Evolutionary conservation across 2,329 filamentous ascomycete genomes (phyloP), one percentile per base, ranked within the genome.

Genomic region (Penicillium sp.): DNA sequence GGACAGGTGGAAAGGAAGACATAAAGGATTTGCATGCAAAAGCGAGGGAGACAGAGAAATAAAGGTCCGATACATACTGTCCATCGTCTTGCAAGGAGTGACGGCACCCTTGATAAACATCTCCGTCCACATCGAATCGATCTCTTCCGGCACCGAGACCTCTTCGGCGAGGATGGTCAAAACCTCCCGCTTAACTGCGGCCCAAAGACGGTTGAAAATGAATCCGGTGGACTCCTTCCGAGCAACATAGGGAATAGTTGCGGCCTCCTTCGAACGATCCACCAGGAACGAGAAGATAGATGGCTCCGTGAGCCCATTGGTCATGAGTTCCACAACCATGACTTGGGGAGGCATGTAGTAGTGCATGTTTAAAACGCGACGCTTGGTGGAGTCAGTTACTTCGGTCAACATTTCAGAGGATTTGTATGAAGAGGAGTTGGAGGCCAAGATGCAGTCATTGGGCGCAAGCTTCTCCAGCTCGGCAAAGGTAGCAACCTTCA

Each of bases 181-280:
- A 0, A 69, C 66, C 58, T 85, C 82, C 2, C 82, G 72, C 64
- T 84, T 84, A 14, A 84, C 73, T 0, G 82, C 82, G 0, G 82
- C 82, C 81, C 82, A 85, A 0, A 84, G 65, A 0, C 82, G 77
- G 49, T 84, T 84, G 61, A 83, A 81, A 31, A 85, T 79, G 56
- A 84, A 79, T 0, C 82, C 69, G 0, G 80, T 82, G 0, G 80
- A 82, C 56, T 83, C 76, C 45, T 76, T 78, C 5, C 71, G 60
- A 0, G 79, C 79, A 4, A 73, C 62, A 19, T 75, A 73, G 0
- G 79, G 79, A 2, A 70, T 61, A 28, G 76, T 73, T 0, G 74
- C 79, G 2, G 70, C 72, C n/a, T 76, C 75, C 18, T 63, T 61
- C 3, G 73, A 74, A 29, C 71, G 67, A 13, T 76, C 67, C 2